Base-by-base conservation (phyloP, 768 basidiomycete species). In the Lyophyllum semitale region DNA sequence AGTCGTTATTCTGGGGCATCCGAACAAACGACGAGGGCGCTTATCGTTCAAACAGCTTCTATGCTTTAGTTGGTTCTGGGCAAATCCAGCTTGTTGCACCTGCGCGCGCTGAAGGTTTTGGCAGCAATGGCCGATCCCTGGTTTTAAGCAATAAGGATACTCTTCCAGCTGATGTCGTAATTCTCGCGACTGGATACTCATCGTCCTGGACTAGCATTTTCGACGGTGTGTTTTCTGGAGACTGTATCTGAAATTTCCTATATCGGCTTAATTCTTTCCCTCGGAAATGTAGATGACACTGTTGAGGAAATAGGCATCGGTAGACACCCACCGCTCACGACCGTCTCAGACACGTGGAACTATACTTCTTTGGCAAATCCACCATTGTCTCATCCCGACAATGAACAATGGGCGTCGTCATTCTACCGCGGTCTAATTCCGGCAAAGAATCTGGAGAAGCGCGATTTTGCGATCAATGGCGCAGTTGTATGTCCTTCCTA, bases 391-490 rank as follows among this genome's bases (percentile, higher is more conserved):
- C 73, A 68, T 43, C 64, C 71, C 0, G 65, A 65, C 2, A 65
- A 62, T 3, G 66, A 70, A 5, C 70, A 73, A 29, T 77, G 73
- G 74, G 66, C 74, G 5, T 74, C 81, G 0, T 78, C 79, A 1
- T 73, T 88, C 2, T 84, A 87, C 63, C 78, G 85, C 11, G 85
- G 86, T 8, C 61, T 88, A 1, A 77, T 88, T 8, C 87, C 87
- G 0, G 82, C 80, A 2, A 82, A 80, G 59, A 85, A 84, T 57
- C 78, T 88, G 41, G 18, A 64, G 2, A 70, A 70, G 4, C 72
- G 80, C 11, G 85, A 88, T 63, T 84, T 89, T 56, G 87, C 84
- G 0, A 77, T 88, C 40, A 85, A 83, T 37, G 87, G 86, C 11
- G 82, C 85, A 17, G 61, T 82, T 22, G 87, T 87, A 68, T 37